These are phyloP conservation scores for Pisolithus tinctorius DNA, from an alignment of 768 basidiomycete genomes.

Conservation along the genomic window DNA sequence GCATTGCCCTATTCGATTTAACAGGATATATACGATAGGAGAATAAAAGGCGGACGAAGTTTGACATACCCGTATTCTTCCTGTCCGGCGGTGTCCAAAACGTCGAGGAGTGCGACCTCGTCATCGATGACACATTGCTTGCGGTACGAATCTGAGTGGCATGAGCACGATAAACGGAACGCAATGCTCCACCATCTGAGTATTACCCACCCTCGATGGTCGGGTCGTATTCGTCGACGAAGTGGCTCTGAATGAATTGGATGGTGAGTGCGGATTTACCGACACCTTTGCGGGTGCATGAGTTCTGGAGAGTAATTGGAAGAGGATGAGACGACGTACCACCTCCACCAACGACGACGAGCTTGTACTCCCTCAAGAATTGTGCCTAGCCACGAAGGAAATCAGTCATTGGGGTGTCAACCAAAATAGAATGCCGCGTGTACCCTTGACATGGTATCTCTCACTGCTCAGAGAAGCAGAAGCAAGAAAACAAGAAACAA, in stretches of 20 bases:
- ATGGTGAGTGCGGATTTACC: constrained; percentile 94
- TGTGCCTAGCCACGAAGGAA: constrained; percentile 50
- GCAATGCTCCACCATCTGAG: too few species aligned
- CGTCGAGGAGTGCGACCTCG: constrained; percentile 96
- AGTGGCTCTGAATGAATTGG: constrained; percentile 95
- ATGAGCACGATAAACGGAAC: neutral
- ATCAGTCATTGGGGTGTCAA: neutral
- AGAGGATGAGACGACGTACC: constrained; percentile 47
- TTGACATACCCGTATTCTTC: constrained; percentile 89
- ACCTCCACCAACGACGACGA: constrained; percentile 97
- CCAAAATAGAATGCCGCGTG: neutral
- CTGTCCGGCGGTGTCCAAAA: constrained; percentile 95
- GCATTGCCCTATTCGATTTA: constrained; percentile 70
- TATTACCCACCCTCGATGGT: constrained; percentile 76
- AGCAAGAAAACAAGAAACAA: too few species aligned
- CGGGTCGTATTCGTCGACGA: constrained; percentile 90
- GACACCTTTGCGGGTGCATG: constrained; percentile 20
- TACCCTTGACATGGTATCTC: constrained; percentile 27
- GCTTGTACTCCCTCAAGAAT: constrained; percentile 95
- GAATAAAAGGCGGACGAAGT: constrained; percentile 1
- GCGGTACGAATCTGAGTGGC: constrained; percentile 82
- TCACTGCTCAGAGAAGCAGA: neutral
- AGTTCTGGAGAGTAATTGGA: neutral
- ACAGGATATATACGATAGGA: constrained; percentile 1
- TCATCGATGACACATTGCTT: constrained; percentile 98